phyloP scores from a whole-genome alignment of 306 rosid genomes.

The Fagus sylvatica region DNA sequence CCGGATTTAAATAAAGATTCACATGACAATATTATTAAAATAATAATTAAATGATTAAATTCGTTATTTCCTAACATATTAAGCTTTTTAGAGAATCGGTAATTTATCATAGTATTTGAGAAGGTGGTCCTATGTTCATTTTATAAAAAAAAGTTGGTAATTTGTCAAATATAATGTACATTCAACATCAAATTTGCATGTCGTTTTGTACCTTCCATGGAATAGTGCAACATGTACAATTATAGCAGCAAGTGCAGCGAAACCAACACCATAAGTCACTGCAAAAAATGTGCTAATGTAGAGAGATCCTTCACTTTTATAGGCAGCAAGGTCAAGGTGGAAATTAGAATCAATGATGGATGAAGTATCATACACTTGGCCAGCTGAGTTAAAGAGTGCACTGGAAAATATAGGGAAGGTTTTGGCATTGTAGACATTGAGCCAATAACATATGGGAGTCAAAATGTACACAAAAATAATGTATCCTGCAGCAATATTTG shows the following conservation, averaged over 20 bases:
- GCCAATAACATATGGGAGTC: conserved; percentile 73
- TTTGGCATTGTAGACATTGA: conserved; percentile 57
- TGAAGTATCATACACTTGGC: conserved; percentile 58
- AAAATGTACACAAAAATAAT: conserved; percentile 57
- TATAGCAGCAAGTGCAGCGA: conserved; percentile 82
- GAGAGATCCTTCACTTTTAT: conserved; percentile 59
- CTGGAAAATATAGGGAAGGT: conserved; percentile 74
- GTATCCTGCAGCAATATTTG: conserved; percentile 82
- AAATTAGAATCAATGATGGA: conserved; percentile 66
- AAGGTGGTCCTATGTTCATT: no score
- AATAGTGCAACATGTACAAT: conserved; percentile 80
- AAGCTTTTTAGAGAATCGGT: no score
- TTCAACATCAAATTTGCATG: no score
- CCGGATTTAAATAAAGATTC: no score
- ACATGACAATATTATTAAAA: not conserved
- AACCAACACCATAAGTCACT: conserved; percentile 77
- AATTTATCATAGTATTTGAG: no score
- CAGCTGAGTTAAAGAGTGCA: conserved; percentile 47
- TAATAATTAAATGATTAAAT: no score
- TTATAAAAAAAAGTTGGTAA: no score
- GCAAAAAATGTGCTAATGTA: conserved; percentile 75
- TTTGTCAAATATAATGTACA: no score
- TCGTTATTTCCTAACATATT: no score
- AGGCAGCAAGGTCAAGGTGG: conserved; percentile 58
- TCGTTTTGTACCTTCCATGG: conserved; percentile 65